Base-by-base conservation (phyloP, 78 protist genomes). In the Creolimax fragrantissima region DNA sequence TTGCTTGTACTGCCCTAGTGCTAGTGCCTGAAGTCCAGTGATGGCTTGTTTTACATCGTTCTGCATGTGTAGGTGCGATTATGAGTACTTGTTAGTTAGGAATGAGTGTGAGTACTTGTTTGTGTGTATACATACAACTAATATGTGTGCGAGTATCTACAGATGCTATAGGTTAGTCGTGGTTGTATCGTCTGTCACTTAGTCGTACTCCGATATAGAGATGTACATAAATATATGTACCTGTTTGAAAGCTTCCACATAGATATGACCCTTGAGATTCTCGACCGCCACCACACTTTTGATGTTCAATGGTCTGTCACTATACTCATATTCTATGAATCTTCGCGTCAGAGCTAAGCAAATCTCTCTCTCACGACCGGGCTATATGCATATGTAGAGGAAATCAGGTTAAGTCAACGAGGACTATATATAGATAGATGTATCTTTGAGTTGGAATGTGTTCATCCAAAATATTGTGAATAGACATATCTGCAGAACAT, bases 271-370 rank as follows among this genome's bases (percentile, higher is more conserved):
- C 5, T 90, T 89, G 74, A 90, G 36, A 81, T 42, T 84, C 42
- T 92, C 95, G 5, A 84, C 32, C 67, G 43, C 32, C 24, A 93
- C 3, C 35, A 90, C 95, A 0, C 90, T 58, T 58, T 3, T 93
- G 94, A 94, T 90, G 74, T 0, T 37, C 37, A 94, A 74, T 44
- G 92, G 94, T 39, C 45, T 4, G 35, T 11, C 92, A 24, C 88
- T 6, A 41, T 11, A 4, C 85, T 5, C 41, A 41, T 36, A 5
- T 45, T 88, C 85, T 24, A 81, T 36, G 39, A 1, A 81, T 90
- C 94, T 93, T 7, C 95, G 92, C 95, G 93, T 88, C 43, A 94
- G 91, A 6, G 3, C 7, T 3, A 94, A n/a, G n/a, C 58, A 7
- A 32, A 85, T n/a, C 86, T 86, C 44, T 7, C n/a, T 32, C 93